Percentiles rank a stretch among this genome's conserved stretches.
These are phyloP conservation scores for Colletotrichum brevisporum DNA, from an alignment of 2,329 filamentous ascomycete species.

Conservation along the genomic window DNA sequence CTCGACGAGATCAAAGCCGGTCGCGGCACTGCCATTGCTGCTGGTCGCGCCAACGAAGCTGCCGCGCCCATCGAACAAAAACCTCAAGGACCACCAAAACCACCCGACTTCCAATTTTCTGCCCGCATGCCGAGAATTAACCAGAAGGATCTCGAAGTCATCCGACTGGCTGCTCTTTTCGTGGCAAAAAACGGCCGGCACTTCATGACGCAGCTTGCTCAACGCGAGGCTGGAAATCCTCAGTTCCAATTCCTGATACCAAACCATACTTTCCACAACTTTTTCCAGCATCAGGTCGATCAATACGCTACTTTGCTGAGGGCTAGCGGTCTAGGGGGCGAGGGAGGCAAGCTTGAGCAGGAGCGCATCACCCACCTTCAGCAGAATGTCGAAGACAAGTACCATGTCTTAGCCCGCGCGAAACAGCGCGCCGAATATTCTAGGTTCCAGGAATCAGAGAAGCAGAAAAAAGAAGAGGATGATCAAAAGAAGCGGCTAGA, in stretches of 20 bases:
- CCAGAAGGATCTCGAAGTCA: slow-evolving; percentile 86
- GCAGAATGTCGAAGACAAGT: slow-evolving; percentile 83
- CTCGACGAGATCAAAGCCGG: slow-evolving; percentile 88
- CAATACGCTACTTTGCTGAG: slow-evolving; percentile 89
- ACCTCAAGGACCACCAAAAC: slow-evolving; percentile 86
- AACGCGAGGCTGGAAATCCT: slow-evolving; percentile 89
- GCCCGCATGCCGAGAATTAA: slow-evolving; percentile 98
- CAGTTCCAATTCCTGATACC: slow-evolving; percentile 97
- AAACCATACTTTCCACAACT: slow-evolving; percentile 96
- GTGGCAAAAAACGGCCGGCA: slow-evolving; percentile 92
- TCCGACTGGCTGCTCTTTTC: slow-evolving; percentile 87
- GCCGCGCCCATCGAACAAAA: slow-evolving; percentile 68
- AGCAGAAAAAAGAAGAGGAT: slow-evolving; percentile 89
- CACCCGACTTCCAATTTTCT: slow-evolving; percentile 91
- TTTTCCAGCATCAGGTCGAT: slow-evolving; percentile 92
- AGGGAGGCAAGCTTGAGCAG: slow-evolving; percentile 77
- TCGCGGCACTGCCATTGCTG: slow-evolving; percentile 82
- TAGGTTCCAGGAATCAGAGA: slow-evolving; percentile 87
- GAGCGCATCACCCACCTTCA: slow-evolving; percentile 81
- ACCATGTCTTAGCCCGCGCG: slow-evolving; percentile 82
- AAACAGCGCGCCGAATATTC: slow-evolving; percentile 90
- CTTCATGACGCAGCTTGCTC: slow-evolving; percentile 91
- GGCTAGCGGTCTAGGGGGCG: slow-evolving; percentile 76
- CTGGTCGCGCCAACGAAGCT: slow-evolving; percentile 78
- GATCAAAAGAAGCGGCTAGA: slow-evolving; percentile 83